phyloP scores from a whole-genome alignment of 148 eudicot species.

The Dianthus caryophyllus region DNA sequence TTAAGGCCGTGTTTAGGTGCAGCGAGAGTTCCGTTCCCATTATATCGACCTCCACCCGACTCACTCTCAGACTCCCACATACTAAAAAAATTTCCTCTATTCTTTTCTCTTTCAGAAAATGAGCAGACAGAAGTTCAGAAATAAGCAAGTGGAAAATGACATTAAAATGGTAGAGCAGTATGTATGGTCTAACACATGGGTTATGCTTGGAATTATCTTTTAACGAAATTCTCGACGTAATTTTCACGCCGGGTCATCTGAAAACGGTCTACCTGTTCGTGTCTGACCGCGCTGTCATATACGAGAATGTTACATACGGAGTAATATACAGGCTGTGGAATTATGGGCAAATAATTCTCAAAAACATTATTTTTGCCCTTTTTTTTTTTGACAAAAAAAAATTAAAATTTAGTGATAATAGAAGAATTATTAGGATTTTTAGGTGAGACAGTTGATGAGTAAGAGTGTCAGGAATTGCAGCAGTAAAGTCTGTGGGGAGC shows the following conservation, averaged over 20 bases:
- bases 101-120: constrained; percentile 4
- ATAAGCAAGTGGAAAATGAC: constrained; percentile 23
- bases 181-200: constrained; percentile 43
- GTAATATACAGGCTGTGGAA: constrained; percentile 26
- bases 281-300: no score
- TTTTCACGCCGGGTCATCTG: neutral
- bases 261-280: no score
- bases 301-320: neutral
- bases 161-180: no score
- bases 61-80: constrained; percentile 97
- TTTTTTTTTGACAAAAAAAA: no score
- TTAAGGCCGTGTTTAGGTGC: constrained; percentile 61
- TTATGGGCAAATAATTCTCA: constrained; percentile 16
- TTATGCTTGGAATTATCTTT: constrained; percentile 42
- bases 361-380: neutral
- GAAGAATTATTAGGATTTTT: neutral
- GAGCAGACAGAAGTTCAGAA: constrained; percentile 20
- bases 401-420: no score
- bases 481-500: constrained; percentile 1
- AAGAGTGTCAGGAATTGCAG: neutral
- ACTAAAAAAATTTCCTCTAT: constrained; percentile 5
- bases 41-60: constrained; percentile 54
- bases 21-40: constrained; percentile 53
- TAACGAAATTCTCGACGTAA: no score
- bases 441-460: neutral